Base-by-base conservation (phyloP, 768 basidiomycete species). In the Scleroderma bovista region DNA sequence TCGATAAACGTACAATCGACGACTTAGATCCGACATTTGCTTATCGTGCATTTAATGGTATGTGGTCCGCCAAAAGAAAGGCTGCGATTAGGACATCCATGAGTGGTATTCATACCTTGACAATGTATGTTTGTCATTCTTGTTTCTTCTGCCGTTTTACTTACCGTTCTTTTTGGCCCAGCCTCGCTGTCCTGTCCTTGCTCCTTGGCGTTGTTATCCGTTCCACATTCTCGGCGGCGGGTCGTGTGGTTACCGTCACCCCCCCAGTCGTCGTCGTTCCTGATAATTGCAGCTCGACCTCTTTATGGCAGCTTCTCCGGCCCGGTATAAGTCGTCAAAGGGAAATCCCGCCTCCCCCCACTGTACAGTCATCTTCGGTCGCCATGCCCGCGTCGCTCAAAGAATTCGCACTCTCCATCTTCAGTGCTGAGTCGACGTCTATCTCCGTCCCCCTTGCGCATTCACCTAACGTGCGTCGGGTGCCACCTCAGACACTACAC, bases 101-200 rank as follows among this genome's bases (percentile, higher is more conserved):
- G n/a, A 72, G 70, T 44, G 72, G 81, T 22, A 70, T 75, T 42
- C 79, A 83, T 58, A 74, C 84, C 32, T 71, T 83, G 43, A 85
- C 83, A 19, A 68, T 88, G 86, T 88, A 71, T n/a, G 82, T 50
- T 24, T 47, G 40, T 47, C 17, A 22, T 42, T 37, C 8, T 58
- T 26, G 53, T 33, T 36, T 45, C 37, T 46, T 42, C 51, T 55
- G 36, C 56, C 51, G 2, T 53, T 39, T 31, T 48, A 45, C 60
- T 60, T 20, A 61, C 46, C 24, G 23, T 22, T 45, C 38, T 52
- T 24, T 23, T 41, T 41, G 53, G 22, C 41, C n/a, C 54, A 88
- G 86, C 43, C 75, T 88, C 52, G 83, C 85, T 1, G 63, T 88
- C 43, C 67, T 88, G 55, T 84, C 84, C 34, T 71, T 88, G 34